A percentile compares a stretch with the other conserved stretches of the same genome.
Evolutionary conservation across 2,329 filamentous ascomycete genomes (phyloP).

Genomic region (Diaporthe longicolla): DNA sequence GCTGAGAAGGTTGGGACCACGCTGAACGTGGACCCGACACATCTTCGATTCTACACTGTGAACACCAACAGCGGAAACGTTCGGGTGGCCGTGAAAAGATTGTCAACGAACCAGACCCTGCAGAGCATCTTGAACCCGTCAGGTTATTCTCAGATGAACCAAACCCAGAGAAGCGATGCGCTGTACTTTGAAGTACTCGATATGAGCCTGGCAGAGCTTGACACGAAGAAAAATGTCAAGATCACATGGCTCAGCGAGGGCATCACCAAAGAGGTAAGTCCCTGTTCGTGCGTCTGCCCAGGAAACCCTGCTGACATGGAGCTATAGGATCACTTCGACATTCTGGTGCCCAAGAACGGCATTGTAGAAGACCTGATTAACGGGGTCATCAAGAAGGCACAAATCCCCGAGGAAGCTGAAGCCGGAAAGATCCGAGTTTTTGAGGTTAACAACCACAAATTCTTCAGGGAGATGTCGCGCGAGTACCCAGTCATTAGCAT

Average conservation of each 20-base stretch:
- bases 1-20: conserved; percentile 86
- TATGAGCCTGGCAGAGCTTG: conserved; percentile 92
- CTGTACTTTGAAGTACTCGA: conserved; percentile 95
- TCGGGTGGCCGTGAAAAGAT: conserved; percentile 82
- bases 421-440: conserved; percentile 83
- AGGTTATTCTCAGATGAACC: conserved; percentile 78
- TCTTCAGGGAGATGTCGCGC: conserved; percentile 81
- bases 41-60: conserved; percentile 92
- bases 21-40: conserved; percentile 83
- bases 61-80: conserved; percentile 82
- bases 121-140: conserved; percentile 83
- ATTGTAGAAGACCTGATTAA: conserved; percentile 83
- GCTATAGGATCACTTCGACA: conserved; percentile 78
- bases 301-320: conserved; percentile 46
- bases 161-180: conserved; percentile 79
- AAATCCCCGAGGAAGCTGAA: conserved; percentile 80
- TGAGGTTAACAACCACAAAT: conserved; percentile 85
- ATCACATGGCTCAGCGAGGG: conserved; percentile 90
- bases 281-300: neutral
- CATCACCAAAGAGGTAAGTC: conserved; percentile 85
- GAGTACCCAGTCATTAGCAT: conserved; percentile 84
- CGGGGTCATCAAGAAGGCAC: conserved; percentile 83
- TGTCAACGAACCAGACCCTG: conserved; percentile 76
- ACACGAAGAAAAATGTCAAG: conserved; percentile 91
- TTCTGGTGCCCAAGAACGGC: conserved; percentile 90